A percentile compares a stretch with the other conserved stretches of the same genome.
Conservation (phyloP, 2,329 filamentous ascomycete species). For the Penicillium sp. region DNA sequence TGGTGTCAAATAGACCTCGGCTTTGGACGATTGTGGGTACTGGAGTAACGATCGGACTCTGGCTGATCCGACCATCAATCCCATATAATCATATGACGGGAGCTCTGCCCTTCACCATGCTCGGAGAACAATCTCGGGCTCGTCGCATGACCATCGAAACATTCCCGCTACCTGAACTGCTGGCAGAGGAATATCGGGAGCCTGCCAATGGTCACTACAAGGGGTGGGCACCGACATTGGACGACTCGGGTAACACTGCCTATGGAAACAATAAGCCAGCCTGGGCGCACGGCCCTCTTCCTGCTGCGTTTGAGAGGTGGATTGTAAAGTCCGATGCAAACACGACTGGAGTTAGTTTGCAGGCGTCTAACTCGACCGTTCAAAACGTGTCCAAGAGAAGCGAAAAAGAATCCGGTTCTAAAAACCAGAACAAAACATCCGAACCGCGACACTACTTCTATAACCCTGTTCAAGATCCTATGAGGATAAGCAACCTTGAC, state of each 20-base stretch:
- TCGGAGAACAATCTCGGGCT: conserved; percentile 12
- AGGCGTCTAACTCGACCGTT: not conserved
- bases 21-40: conserved; percentile 20
- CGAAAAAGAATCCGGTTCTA: not conserved
- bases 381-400: not conserved
- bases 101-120: conserved; percentile 27
- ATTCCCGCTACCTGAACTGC: conserved; percentile 28
- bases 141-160: conserved; percentile 10
- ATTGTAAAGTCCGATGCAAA: not conserved
- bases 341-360: not conserved
- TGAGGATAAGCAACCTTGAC: conserved; percentile 31
- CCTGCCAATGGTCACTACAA: conserved; percentile 25
- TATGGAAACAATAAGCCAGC: conserved; percentile 12
- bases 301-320: conserved; percentile 29
- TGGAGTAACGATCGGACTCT: conserved; percentile 18
- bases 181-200: conserved; percentile 23
- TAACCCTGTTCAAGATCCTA: conserved; percentile 29
- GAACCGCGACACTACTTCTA: conserved; percentile 20
- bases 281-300: conserved; percentile 26
- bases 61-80: conserved; percentile 24
- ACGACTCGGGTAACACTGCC: conserved; percentile 7
- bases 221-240: conserved; percentile 29
- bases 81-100: conserved; percentile 32
- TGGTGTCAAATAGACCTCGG: conserved; percentile 4
- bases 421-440: not conserved